phyloP scores from a whole-genome alignment of 1,284 basidiomycete genomes.

The Ustilago curta region DNA sequence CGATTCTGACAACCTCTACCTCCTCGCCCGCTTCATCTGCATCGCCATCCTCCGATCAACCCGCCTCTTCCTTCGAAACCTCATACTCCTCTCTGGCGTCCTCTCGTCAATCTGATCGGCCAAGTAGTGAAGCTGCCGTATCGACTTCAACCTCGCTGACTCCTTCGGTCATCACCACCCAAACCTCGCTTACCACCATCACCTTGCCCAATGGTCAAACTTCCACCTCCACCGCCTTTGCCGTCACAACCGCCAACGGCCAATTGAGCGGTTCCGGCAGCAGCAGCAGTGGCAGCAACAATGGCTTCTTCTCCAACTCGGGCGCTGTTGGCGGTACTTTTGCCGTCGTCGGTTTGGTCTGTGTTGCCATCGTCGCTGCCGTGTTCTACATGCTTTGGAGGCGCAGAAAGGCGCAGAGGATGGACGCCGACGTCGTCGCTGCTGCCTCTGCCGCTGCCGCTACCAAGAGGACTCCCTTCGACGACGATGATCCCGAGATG shows the following conservation, averaged over 20 bases:
- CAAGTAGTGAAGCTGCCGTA: slow-evolving; percentile 16
- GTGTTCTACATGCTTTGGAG: slow-evolving; percentile 63
- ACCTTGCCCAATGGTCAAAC: slow-evolving; percentile 46
- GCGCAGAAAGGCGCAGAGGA: slow-evolving; percentile 62
- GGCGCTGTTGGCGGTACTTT: slow-evolving; percentile 68
- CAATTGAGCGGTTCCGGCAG: slow-evolving; percentile 30
- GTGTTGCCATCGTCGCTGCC: slow-evolving; percentile 51
- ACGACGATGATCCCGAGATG: slow-evolving; percentile 69
- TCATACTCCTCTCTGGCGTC: slow-evolving; percentile 6
- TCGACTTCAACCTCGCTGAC: slow-evolving; percentile 34
- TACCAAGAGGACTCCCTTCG: slow-evolving; percentile 66
- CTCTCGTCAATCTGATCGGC: slow-evolving; percentile 6
- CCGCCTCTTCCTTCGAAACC: slow-evolving; percentile 7
- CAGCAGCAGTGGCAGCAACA: slow-evolving; percentile 27
- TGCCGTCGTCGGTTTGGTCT: slow-evolving; percentile 66
- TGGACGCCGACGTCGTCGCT: slow-evolving; percentile 68
- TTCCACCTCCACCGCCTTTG: slow-evolving; percentile 47
- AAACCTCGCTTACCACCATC: slow-evolving; percentile 45
- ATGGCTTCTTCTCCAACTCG: slow-evolving; percentile 62
- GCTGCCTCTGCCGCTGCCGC: slow-evolving; percentile 67
- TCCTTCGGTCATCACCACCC: slow-evolving; percentile 42
- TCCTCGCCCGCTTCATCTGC: slow-evolving; percentile 12
- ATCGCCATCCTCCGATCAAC: slow-evolving; percentile 8
- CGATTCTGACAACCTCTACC: slow-evolving; percentile 42
- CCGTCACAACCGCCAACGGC: slow-evolving; percentile 50